These are phyloP conservation scores for Gracilaria vermiculophylla DNA, from an alignment of 23 red algal species.

Conservation along the genomic window DNA sequence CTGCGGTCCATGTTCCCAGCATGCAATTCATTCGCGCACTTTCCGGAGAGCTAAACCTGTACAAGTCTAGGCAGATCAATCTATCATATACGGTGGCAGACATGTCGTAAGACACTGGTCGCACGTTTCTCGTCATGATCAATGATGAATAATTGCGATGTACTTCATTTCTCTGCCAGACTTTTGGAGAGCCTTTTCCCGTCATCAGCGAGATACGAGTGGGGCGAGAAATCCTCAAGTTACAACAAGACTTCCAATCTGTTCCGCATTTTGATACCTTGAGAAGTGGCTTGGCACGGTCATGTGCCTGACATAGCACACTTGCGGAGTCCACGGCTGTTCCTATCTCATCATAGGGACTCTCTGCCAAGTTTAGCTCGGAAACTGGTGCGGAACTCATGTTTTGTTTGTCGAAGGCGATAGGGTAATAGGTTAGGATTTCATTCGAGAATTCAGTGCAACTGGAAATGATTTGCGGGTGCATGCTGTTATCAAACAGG, in stretches of 20 bases:
- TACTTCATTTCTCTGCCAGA: not conserved
- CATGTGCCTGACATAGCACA: slow-evolving; percentile 2
- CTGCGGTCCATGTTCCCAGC: not conserved
- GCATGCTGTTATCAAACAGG: not conserved
- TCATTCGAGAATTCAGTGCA: not conserved
- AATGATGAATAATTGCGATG: too few relatives aligned
- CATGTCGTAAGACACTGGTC: not conserved
- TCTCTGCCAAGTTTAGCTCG: not conserved
- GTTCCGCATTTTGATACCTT: slow-evolving; percentile 16
- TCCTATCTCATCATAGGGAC: not conserved
- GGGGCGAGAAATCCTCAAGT: not conserved
- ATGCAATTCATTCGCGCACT: not conserved
- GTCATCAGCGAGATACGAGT: not conserved
- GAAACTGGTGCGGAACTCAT: not conserved
- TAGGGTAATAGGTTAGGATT: not conserved
- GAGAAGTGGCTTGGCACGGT: not conserved
- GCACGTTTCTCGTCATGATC: not conserved
- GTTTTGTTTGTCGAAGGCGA: not conserved
- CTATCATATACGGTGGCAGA: not conserved
- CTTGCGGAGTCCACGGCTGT: slow-evolving; percentile 6
- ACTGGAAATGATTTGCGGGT: slow-evolving; percentile 3
- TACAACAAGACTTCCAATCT: not conserved
- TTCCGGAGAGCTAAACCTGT: not conserved
- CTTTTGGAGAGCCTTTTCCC: not conserved
- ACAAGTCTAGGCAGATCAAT: not conserved